Percentiles rank a stretch among this genome's conserved stretches.
Conservation (phyloP, 176 grass and related monocot genomes). For the Cocos nucifera region DNA sequence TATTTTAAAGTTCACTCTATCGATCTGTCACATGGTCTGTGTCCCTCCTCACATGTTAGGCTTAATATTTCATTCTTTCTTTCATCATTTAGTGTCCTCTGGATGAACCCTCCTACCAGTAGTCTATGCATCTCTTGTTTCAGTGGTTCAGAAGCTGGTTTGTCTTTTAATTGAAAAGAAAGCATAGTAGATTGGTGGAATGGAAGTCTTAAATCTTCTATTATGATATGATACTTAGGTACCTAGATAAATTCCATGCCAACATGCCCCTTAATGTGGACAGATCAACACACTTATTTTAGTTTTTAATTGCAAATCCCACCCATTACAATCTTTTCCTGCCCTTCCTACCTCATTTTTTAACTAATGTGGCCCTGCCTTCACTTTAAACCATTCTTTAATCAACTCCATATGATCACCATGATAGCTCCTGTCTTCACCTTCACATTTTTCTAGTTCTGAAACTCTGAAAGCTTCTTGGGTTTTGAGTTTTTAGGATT, state of each 20-base stretch:
- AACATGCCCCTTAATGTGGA: not conserved
- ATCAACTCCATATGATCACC: too few species aligned
- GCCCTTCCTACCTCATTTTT: not conserved
- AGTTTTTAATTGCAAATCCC: not conserved
- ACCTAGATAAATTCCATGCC: not conserved
- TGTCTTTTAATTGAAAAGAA: not conserved
- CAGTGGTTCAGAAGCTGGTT: conserved; percentile 1
- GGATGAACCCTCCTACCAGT: conserved; percentile 22
- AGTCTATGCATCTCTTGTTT: not conserved
- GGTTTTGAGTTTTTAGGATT: too few species aligned
- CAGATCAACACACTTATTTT: conserved; percentile 1
- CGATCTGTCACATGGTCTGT: conserved; percentile 35
- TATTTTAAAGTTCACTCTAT: conserved; percentile 27
- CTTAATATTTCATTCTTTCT: conserved; percentile 22
- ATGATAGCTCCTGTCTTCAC: too few species aligned
- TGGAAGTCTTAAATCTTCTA: not conserved
- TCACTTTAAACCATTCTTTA: too few species aligned
- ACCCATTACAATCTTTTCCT: not conserved
- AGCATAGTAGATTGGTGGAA: not conserved
- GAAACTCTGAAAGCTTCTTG: too few species aligned
- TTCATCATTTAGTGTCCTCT: conserved; percentile 3
- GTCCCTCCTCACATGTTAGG: conserved; percentile 31
- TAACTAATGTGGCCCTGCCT: too few species aligned
- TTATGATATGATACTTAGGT: not conserved
- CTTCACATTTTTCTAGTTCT: too few species aligned